phyloP scores from a whole-genome alignment of 805 yeast genomes.

The Candida berthetii region DNA sequence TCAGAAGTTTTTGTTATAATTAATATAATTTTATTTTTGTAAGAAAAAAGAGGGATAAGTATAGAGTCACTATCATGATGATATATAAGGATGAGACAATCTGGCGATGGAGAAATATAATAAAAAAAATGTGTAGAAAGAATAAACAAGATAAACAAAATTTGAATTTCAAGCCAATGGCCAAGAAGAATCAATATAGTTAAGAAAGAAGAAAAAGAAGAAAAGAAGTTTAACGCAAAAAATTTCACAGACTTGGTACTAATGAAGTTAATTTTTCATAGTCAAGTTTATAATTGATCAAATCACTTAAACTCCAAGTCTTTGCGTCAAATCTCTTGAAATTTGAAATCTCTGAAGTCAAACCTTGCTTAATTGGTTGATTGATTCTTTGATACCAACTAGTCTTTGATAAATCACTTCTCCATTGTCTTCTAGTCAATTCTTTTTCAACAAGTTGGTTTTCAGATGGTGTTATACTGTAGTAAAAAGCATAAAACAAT shows the following conservation, averaged over 20 bases:
- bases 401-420: conserved; percentile 56
- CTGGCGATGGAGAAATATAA: no score
- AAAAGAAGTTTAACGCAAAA: conserved; percentile 20
- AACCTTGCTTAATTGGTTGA: conserved; percentile 3
- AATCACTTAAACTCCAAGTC: conserved; percentile 14
- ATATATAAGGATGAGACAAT: no score
- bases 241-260: neutral
- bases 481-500: conserved; percentile 87
- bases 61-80: no score
- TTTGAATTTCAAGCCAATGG: neutral
- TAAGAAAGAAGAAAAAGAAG: conserved; percentile 60
- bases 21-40: no score
- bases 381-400: conserved; percentile 76
- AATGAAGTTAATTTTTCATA: conserved; percentile 2
- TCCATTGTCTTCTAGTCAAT: conserved; percentile 75
- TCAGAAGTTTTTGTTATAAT: no score
- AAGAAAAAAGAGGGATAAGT: no score
- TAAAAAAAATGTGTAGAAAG: neutral
- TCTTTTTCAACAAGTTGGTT: conserved; percentile 76
- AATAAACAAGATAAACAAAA: neutral
- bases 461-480: conserved; percentile 60
- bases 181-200: no score
- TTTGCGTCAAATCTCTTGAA: conserved; percentile 17
- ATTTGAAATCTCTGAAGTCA: conserved; percentile 6
- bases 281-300: conserved; percentile 10